Percentiles rank a stretch among this genome's conserved stretches.
Evolutionary conservation across 352 stramenopile species (phyloP).

Genomic region (Globisporangium acanthophoron): DNA sequence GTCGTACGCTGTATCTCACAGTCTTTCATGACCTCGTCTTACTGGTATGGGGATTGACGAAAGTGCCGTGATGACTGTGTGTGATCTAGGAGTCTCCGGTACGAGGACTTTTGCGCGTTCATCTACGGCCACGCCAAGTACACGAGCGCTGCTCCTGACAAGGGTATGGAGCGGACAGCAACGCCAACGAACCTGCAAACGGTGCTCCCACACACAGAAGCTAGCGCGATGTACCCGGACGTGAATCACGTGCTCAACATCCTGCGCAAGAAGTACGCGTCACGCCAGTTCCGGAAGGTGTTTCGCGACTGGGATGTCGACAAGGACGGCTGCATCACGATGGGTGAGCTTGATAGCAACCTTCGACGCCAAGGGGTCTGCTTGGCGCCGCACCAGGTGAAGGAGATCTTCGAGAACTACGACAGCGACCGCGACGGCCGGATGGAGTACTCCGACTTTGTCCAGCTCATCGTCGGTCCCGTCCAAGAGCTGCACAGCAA

Average conservation of each 20-base stretch:
- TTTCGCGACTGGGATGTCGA: constrained; percentile 61
- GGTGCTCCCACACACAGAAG: background rate
- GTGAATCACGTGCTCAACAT: constrained; percentile 31
- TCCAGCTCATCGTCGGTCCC: constrained; percentile 30
- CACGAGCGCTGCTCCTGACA: background rate
- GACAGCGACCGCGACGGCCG: constrained; percentile 34
- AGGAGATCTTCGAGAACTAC: constrained; percentile 34
- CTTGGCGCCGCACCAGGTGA: constrained; percentile 26
- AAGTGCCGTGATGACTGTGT: background rate
- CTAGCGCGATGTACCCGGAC: constrained; percentile 24
- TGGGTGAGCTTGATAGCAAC: constrained; percentile 39
- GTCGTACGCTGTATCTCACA: constrained; percentile 13
- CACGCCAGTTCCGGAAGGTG: constrained; percentile 26
- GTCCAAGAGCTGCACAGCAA: constrained; percentile 16
- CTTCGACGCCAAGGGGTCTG: constrained; percentile 35
- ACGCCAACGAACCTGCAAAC: background rate
- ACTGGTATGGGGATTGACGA: too few relatives aligned
- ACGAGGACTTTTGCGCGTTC: constrained; percentile 43
- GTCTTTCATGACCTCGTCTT: background rate
- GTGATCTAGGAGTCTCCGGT: constrained; percentile 26
- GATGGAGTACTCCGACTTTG: constrained; percentile 45
- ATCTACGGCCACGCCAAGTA: constrained; percentile 14
- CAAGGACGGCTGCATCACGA: constrained; percentile 42
- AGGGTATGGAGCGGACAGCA: background rate
- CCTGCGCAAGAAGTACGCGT: constrained; percentile 46